Percentiles rank a stretch among this genome's conserved stretches.
Evolutionary conservation across 345 rosid species (phyloP).

Genomic region (Aurinia saxatilis): DNA sequence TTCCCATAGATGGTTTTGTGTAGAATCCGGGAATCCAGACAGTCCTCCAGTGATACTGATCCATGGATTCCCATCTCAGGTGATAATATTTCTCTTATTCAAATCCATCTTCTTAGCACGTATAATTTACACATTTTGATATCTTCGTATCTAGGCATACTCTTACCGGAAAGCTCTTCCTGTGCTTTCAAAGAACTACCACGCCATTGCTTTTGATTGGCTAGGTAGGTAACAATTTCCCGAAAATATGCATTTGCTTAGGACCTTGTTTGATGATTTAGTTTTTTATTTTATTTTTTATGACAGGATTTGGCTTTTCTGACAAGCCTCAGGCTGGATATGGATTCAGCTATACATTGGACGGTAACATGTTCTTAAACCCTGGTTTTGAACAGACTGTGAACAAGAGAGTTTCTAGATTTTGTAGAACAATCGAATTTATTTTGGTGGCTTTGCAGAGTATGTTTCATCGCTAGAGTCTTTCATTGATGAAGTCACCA

Average conservation of each 20-base stretch:
- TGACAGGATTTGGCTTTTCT: slow-evolving; percentile 90
- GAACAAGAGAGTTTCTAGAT: neutral
- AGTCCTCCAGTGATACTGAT: slow-evolving; percentile 61
- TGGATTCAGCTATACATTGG: slow-evolving; percentile 80
- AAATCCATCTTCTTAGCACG: neutral
- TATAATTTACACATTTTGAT: slow-evolving; percentile 2
- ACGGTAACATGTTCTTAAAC: slow-evolving; percentile 41
- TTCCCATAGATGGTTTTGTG: slow-evolving; percentile 88
- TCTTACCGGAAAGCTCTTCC: slow-evolving; percentile 84
- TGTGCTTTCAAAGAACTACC: slow-evolving; percentile 61
- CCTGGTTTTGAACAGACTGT: neutral
- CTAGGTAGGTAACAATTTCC: slow-evolving; percentile 37
- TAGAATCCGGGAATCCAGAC: slow-evolving; percentile 60
- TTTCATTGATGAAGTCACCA: slow-evolving; percentile 43
- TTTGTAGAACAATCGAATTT: neutral
- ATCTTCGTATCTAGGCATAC: slow-evolving; percentile 48
- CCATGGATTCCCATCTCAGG: slow-evolving; percentile 96
- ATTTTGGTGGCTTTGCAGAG: slow-evolving; percentile 39
- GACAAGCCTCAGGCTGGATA: slow-evolving; percentile 94
- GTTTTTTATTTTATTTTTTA: neutral
- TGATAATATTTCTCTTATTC: slow-evolving; percentile 1
- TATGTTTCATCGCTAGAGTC: slow-evolving; percentile 79
- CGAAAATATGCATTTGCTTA: neutral
- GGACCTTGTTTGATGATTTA: neutral
- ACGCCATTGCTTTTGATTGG: slow-evolving; percentile 88